phyloP scores from a whole-genome alignment of 192 early-diverging fungal genomes.

The Podila horticola region DNA sequence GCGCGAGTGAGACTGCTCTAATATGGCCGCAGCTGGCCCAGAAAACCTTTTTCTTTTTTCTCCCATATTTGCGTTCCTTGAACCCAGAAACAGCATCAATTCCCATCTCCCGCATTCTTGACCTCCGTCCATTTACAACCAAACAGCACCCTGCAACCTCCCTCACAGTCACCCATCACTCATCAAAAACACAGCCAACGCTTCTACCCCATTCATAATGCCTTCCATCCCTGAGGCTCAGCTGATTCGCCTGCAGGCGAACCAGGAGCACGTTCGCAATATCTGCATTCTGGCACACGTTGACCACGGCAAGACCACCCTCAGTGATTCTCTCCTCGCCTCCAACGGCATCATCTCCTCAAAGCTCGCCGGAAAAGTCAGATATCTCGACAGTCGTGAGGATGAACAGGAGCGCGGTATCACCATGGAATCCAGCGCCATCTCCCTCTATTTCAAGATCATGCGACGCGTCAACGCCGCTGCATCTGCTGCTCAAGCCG shows the following conservation, averaged over 20 bases:
- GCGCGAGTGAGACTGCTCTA: not conserved
- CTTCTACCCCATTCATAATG: slow-evolving; percentile 50
- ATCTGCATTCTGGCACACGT: slow-evolving; percentile 99
- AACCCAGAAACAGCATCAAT: not conserved
- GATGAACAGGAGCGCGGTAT: slow-evolving; percentile 99
- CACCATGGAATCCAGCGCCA: slow-evolving; percentile 97
- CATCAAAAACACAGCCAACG: not conserved
- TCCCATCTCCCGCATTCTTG: not conserved
- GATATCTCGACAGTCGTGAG: slow-evolving; percentile 95
- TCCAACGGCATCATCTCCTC: slow-evolving; percentile 98
- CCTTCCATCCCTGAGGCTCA: slow-evolving; percentile 73
- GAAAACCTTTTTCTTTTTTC: not conserved
- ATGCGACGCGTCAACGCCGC: slow-evolving; percentile 46
- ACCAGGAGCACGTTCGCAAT: slow-evolving; percentile 84
- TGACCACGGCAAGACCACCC: slow-evolving; percentile 98
- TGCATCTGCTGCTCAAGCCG: not conserved
- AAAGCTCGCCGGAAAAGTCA: slow-evolving; percentile 94
- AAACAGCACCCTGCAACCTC: not conserved
- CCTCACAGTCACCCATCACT: not conserved
- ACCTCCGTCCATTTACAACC: not conserved
- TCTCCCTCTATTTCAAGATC: slow-evolving; percentile 92
- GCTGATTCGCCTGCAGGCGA: slow-evolving; percentile 75
- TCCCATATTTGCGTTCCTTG: not conserved
- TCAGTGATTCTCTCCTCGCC: slow-evolving; percentile 94
- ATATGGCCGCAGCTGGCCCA: slow-evolving; percentile 8